A percentile compares a stretch with the other conserved stretches of the same genome.
These are phyloP conservation scores for Mrakia frigida DNA, from an alignment of 768 basidiomycete genomes.

Conservation along the genomic window DNA sequence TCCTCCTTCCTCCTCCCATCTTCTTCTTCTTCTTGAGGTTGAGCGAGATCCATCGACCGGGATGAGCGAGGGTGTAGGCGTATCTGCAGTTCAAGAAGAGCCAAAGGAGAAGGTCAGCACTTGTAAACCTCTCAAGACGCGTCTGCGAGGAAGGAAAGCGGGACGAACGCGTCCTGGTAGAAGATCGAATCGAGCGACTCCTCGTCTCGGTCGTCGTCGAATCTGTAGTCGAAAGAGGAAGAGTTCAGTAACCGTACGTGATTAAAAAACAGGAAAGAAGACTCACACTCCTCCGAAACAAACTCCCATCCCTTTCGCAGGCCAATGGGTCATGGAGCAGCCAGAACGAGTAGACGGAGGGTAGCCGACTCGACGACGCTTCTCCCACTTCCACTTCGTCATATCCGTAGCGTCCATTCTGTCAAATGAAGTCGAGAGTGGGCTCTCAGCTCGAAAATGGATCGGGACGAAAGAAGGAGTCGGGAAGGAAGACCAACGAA, in stretches of 20 bases:
- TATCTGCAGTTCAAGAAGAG: slow-evolving; percentile 50
- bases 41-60: slow-evolving; percentile 73
- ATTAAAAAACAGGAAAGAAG: too few relatives aligned
- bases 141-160: not conserved
- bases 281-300: slow-evolving; percentile 74
- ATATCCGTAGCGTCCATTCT: slow-evolving; percentile 48
- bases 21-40: slow-evolving; percentile 62
- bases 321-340: slow-evolving; percentile 82
- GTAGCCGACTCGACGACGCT: slow-evolving; percentile 68
- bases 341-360: slow-evolving; percentile 69
- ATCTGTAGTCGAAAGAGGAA: too few relatives aligned
- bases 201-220: slow-evolving; percentile 77
- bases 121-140: not conserved
- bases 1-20: slow-evolving; percentile 45
- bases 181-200: slow-evolving; percentile 79
- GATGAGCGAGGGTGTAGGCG: slow-evolving; percentile 67
- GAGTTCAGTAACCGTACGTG: too few relatives aligned
- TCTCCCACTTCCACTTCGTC: slow-evolving; percentile 73
- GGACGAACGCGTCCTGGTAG: slow-evolving; percentile 70
- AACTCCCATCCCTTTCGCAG: slow-evolving; percentile 60
- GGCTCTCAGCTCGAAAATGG: not conserved
- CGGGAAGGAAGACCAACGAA: slow-evolving; percentile 42
- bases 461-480: slow-evolving; percentile 14
- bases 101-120: not conserved
- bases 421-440: too few relatives aligned